A percentile compares a stretch with the other conserved stretches of the same genome.
Conservation (phyloP, 2,329 filamentous ascomycete species). For the Neonectria faginata region DNA sequence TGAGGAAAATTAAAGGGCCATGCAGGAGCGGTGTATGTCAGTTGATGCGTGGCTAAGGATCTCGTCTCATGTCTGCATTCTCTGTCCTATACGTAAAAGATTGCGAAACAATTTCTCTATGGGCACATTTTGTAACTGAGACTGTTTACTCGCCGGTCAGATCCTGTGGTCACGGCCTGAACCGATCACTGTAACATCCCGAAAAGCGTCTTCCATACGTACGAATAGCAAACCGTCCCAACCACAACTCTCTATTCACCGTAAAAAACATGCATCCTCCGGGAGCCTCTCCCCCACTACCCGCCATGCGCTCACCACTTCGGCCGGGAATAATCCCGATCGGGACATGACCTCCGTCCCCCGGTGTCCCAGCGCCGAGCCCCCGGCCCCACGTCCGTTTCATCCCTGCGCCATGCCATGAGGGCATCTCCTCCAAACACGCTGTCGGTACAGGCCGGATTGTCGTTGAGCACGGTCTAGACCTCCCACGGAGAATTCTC, state of each 20-base stretch:
- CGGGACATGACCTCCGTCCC: constrained; percentile 15
- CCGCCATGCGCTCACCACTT: constrained; percentile 1
- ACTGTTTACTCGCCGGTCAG: background rate
- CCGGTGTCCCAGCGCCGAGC: constrained; percentile 14
- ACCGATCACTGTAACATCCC: background rate
- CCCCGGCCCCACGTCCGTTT: constrained; percentile 21
- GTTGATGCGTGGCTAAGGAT: background rate
- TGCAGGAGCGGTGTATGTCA: background rate
- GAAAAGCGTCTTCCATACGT: background rate
- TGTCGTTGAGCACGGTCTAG: constrained; percentile 5
- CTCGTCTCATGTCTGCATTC: background rate
- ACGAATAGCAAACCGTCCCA: too few relatives aligned
- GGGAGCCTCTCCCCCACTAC: background rate
- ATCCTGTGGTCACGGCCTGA: background rate
- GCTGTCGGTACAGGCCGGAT: constrained; percentile 20
- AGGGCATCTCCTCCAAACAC: background rate
- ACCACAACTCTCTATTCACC: background rate
- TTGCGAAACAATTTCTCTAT: background rate
- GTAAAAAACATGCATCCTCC: background rate
- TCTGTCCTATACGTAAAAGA: background rate
- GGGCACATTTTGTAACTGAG: too few relatives aligned
- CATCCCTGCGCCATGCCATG: constrained; percentile 15
- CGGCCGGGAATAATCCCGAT: constrained; percentile 8
- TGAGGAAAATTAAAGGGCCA: constrained; percentile 11
- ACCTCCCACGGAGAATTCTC: constrained; percentile 37